phyloP scores from a whole-genome alignment of 495 filamentous ascomycete species.

The Aspergillus incahuasiensis region DNA sequence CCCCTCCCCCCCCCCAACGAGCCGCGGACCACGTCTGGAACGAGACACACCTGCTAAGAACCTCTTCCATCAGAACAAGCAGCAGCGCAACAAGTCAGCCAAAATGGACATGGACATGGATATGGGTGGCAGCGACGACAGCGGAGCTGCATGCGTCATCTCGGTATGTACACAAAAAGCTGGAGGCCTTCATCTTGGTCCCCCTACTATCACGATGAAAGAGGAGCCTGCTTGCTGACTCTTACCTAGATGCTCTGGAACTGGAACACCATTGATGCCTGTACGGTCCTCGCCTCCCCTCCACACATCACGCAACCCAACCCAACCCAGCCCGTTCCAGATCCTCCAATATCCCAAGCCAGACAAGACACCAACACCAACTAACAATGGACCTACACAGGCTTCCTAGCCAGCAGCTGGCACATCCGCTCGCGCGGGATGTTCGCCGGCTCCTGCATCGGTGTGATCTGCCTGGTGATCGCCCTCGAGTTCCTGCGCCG shows the following conservation, averaged over 20 bases:
- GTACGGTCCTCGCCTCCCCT: too few species aligned
- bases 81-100: neutral
- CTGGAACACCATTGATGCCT: constrained; percentile 66
- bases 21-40: neutral
- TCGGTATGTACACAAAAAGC: too few species aligned
- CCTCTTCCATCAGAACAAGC: neutral
- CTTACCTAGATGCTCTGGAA: constrained; percentile 69
- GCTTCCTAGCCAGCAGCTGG: constrained; percentile 63
- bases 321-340: too few species aligned
- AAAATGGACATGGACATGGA: constrained; percentile 9
- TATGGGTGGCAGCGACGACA: constrained; percentile 11
- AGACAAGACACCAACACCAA: too few species aligned
- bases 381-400: constrained; percentile 19
- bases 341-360: too few species aligned
- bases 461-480: constrained; percentile 59
- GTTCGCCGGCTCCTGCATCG: constrained; percentile 70
- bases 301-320: too few species aligned
- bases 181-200: too few species aligned
- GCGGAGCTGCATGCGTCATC: constrained; percentile 35
- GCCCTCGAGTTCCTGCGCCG: constrained; percentile 61
- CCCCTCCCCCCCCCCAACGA: too few species aligned
- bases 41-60: neutral
- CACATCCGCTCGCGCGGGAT: constrained; percentile 55
- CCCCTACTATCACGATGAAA: too few species aligned
- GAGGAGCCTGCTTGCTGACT: too few species aligned